A percentile compares a stretch with the other conserved stretches of the same genome.
These are phyloP conservation scores for Asterochloris erici DNA, from an alignment of 139 green algal genomes.

Conservation along the genomic window DNA sequence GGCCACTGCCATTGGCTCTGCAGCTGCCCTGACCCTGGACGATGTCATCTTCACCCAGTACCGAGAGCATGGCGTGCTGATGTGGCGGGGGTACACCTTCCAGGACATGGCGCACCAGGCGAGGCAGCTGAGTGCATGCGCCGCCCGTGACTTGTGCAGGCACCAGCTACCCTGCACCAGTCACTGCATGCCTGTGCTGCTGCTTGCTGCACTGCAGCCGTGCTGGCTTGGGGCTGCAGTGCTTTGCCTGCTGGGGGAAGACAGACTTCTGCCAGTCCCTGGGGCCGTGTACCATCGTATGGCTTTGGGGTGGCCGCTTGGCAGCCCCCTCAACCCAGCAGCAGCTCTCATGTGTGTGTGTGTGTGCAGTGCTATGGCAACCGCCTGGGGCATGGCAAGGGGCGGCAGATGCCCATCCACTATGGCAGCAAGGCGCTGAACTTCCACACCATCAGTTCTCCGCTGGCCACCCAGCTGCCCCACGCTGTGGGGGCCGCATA, in stretches of 20 bases:
- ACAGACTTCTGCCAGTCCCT: too few relatives aligned
- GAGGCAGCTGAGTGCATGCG: background rate
- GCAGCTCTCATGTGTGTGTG: background rate
- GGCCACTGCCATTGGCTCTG: conserved; percentile 73
- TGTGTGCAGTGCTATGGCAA: conserved; percentile 76
- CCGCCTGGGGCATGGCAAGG: conserved; percentile 71
- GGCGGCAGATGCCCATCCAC: conserved; percentile 95
- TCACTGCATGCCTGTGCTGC: too few relatives aligned
- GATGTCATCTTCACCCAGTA: conserved; percentile 90
- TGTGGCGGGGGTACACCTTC: conserved; percentile 85
- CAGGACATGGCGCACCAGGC: conserved; percentile 88
- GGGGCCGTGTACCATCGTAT: too few relatives aligned
- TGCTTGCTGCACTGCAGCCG: too few relatives aligned
- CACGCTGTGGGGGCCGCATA: conserved; percentile 92
- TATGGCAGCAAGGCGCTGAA: conserved; percentile 75
- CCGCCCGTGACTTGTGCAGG: too few relatives aligned
- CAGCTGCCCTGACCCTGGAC: conserved; percentile 65
- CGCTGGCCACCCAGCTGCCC: conserved; percentile 89
- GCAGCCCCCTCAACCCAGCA: background rate
- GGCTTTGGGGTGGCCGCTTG: background rate
- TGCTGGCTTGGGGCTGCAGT: too few relatives aligned
- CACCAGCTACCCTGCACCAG: too few relatives aligned
- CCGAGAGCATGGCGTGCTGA: conserved; percentile 87
- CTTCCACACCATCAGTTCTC: conserved; percentile 91
- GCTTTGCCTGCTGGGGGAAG: too few relatives aligned